Evolutionary conservation across 306 rosid genomes (phyloP), one percentile per base, ranked within the genome.

Genomic region (Citrullus mucosospermus): DNA sequence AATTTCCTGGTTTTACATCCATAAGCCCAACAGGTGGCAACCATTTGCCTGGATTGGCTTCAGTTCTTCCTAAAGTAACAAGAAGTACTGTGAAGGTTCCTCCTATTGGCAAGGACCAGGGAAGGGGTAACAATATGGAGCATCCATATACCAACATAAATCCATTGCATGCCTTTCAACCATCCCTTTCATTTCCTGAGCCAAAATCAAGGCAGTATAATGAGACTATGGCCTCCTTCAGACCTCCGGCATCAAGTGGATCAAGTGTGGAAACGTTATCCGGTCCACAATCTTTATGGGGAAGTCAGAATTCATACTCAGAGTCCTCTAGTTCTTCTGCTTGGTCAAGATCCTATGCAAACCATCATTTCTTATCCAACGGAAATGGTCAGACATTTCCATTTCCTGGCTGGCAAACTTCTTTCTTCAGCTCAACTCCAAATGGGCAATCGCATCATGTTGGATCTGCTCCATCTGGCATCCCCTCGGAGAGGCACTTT

Each of bases 211-310:
- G 83, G 22, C 83, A 89, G 68, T 87, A 87, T 86, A 85, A 96
- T 17, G 88, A 89, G 83, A 87, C 90, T 25, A 74, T 78, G 80
- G 85, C 85, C 89, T 69, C 88, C 81, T 81, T 88, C 87, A 1
- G 92, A 85, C 55, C 81, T 88, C 78, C 50, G 18, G 85, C 71
- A 55, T 88, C 90, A 32, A 85, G 80, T 85, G 84, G 89, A 77
- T 86, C 97, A 46, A 83, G 88, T 43, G 78, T 89, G 79, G 98
- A 93, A 65, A 92, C 94, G 10, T 67, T 93, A 73, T 88, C 96
- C 30, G 91, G 94, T 86, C 94, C 91, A 55, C 96, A 94, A 81
- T 90, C 91, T 86, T 96, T 90, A 44, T 94, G 98, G 97, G 98
- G 98, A 79, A 92, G 90, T 79, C 91, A 96, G 10, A 86, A 89